Evolutionary conservation across 2,329 filamentous ascomycete genomes (phyloP).

Genomic region (Diplocarpon mali): DNA sequence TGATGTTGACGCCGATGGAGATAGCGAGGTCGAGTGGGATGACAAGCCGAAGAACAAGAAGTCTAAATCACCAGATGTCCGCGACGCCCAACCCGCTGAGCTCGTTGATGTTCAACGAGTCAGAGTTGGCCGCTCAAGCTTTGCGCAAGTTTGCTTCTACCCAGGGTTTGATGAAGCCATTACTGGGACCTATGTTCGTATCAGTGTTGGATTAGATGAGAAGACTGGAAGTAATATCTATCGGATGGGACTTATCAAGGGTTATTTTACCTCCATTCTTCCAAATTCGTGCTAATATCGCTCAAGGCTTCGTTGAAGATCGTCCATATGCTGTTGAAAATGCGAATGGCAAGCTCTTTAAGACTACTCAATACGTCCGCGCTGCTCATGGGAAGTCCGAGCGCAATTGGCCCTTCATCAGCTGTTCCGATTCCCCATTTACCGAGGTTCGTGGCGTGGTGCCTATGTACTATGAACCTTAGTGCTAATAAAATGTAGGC

Average conservation of each 20-base stretch:
- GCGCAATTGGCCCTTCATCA: slow-evolving; percentile 80
- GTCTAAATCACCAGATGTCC: slow-evolving; percentile 32
- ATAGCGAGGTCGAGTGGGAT: slow-evolving; percentile 73
- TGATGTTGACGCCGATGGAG: slow-evolving; percentile 54
- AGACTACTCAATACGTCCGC: slow-evolving; percentile 76
- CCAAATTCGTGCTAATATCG: slow-evolving; percentile 20
- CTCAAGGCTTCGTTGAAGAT: slow-evolving; percentile 61
- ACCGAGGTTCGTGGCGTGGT: slow-evolving; percentile 51
- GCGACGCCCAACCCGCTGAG: slow-evolving; percentile 53
- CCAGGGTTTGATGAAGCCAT: slow-evolving; percentile 79
- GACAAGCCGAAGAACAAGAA: slow-evolving; percentile 40
- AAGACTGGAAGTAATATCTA: slow-evolving; percentile 67
- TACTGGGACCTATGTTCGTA: slow-evolving; percentile 72
- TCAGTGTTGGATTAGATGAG: slow-evolving; percentile 70
- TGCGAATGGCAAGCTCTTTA: slow-evolving; percentile 61
- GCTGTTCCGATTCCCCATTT: slow-evolving; percentile 75
- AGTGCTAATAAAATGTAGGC: slow-evolving; percentile 33
- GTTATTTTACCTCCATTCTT: slow-evolving; percentile 34
- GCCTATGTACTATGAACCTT: neutral
- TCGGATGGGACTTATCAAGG: slow-evolving; percentile 79
- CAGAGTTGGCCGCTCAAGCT: slow-evolving; percentile 73
- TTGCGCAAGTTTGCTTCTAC: slow-evolving; percentile 86
- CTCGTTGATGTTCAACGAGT: slow-evolving; percentile 77
- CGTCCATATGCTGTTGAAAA: slow-evolving; percentile 75
- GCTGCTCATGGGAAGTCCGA: slow-evolving; percentile 74